phyloP scores from a whole-genome alignment of 805 yeast species.

The Candida piceae region DNA sequence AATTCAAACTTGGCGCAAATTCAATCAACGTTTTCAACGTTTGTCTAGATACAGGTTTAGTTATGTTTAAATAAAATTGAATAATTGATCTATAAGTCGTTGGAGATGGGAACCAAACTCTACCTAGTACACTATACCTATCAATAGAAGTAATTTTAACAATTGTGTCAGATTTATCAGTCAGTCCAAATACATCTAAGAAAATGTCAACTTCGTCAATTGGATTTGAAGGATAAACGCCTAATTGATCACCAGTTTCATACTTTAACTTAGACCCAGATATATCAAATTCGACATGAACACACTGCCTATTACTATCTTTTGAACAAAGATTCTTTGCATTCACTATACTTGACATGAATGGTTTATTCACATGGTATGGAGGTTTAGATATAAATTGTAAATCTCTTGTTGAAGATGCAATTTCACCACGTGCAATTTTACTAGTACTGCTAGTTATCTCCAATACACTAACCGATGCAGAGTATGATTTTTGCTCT shows the following conservation, averaged over 20 bases:
- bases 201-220: slow-evolving; percentile 60
- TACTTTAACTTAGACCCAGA: slow-evolving; percentile 66
- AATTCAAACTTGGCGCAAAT: slow-evolving; percentile 64
- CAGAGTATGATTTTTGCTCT: slow-evolving; percentile 61
- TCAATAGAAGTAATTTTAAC: slow-evolving; percentile 64
- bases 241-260: slow-evolving; percentile 91
- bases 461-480: slow-evolving; percentile 44
- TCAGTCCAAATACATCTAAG: slow-evolving; percentile 53
- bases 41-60: slow-evolving; percentile 84
- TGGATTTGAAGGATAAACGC: slow-evolving; percentile 82
- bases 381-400: slow-evolving; percentile 17
- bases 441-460: too few relatives aligned
- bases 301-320: slow-evolving; percentile 54
- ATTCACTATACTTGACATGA: slow-evolving; percentile 51
- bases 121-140: slow-evolving; percentile 46
- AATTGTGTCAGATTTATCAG: slow-evolving; percentile 40
- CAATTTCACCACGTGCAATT: slow-evolving; percentile 26
- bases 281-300: slow-evolving; percentile 77
- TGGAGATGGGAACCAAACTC: slow-evolving; percentile 59
- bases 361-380: slow-evolving; percentile 44
- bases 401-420: slow-evolving; percentile 13
- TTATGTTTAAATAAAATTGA: slow-evolving; percentile 76
- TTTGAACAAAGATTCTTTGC: slow-evolving; percentile 60
- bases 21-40: slow-evolving; percentile 59
- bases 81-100: slow-evolving; percentile 74